Evolutionary conservation across 73 alveolate genomes (phyloP).

Genomic region (Symbiodinium pilosum): DNA sequence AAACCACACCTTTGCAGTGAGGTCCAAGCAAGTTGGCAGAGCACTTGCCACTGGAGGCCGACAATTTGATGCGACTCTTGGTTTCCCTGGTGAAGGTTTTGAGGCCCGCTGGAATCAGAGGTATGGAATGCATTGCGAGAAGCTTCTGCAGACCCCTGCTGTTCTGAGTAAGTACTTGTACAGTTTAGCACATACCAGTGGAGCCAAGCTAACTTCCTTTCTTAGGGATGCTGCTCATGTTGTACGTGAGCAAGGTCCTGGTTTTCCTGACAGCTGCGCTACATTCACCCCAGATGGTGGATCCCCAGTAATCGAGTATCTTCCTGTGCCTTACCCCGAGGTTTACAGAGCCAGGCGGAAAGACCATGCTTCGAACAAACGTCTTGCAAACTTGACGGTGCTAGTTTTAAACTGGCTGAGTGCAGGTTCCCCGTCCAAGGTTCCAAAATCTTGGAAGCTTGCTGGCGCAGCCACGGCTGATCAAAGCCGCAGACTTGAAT

Average conservation of each 20-base stretch:
- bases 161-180: background rate
- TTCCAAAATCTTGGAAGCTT: background rate
- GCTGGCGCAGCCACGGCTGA: background rate
- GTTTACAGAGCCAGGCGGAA: background rate
- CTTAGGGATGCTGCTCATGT: background rate
- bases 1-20: background rate
- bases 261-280: background rate
- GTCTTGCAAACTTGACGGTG: background rate
- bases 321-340: background rate
- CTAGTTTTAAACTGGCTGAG: background rate
- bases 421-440: background rate
- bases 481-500: background rate
- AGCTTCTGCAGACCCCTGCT: background rate
- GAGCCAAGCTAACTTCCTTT: background rate
- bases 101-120: background rate
- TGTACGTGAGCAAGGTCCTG: background rate
- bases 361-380: background rate
- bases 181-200: background rate
- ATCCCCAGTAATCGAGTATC: background rate
- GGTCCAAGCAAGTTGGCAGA: background rate
- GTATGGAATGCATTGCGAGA: background rate
- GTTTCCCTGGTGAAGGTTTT: background rate
- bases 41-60: background rate
- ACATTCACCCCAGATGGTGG: background rate
- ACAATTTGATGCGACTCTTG: background rate